Percentiles rank a stretch among this genome's conserved stretches.
phyloP scores from a whole-genome alignment of 495 filamentous ascomycete genomes.

The Xylaria scruposa region DNA sequence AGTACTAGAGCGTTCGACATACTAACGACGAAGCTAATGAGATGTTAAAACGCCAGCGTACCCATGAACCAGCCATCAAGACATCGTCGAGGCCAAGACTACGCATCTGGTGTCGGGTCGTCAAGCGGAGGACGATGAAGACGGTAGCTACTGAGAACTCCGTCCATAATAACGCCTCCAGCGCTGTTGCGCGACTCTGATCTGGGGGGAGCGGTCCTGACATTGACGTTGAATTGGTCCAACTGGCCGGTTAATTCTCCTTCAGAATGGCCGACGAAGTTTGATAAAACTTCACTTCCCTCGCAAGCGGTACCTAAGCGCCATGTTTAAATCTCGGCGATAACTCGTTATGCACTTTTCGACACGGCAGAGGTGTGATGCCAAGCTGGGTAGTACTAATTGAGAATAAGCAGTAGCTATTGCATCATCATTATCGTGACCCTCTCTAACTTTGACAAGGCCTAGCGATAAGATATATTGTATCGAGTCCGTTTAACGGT shows the following conservation, averaged over 20 bases:
- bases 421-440: slow-evolving; percentile 2
- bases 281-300: slow-evolving; percentile 1
- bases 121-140: slow-evolving; percentile 14
- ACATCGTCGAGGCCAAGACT: slow-evolving; percentile 12
- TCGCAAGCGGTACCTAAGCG: not conserved
- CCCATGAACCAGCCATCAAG: slow-evolving; percentile 19
- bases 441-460: slow-evolving; percentile 8
- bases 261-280: not conserved
- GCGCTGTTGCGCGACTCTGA: slow-evolving; percentile 4
- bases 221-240: not conserved
- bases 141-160: slow-evolving; percentile 11
- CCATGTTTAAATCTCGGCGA: not conserved
- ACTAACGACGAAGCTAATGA: not conserved
- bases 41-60: slow-evolving; percentile 10
- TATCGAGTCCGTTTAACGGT: not conserved
- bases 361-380: not conserved
- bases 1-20: not conserved
- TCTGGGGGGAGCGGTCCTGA: slow-evolving; percentile 7
- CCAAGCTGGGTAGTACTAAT: not conserved
- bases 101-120: not conserved
- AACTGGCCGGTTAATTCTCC: not conserved
- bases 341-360: not conserved
- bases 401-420: not conserved
- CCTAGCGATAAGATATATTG: not conserved
- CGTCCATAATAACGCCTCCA: slow-evolving; percentile 13